Percentiles rank a stretch among this genome's conserved stretches.
Conservation (phyloP, 805 yeast genomes). For the Suhomyces kilbournensis region DNA sequence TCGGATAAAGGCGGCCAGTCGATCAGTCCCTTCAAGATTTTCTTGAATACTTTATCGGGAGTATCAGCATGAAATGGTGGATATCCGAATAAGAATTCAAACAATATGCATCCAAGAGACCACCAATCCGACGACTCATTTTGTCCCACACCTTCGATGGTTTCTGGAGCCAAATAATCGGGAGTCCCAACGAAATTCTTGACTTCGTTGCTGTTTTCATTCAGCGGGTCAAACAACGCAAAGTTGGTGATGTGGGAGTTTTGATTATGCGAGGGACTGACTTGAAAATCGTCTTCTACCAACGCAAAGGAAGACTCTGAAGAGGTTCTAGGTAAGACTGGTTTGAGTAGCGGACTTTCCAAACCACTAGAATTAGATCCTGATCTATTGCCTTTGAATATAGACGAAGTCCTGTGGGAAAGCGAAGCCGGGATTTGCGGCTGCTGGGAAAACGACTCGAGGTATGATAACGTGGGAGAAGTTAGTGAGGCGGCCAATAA, state of each 20-base stretch:
- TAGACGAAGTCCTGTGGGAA: conserved; percentile 8
- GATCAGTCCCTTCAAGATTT: conserved; percentile 68
- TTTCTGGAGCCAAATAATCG: conserved; percentile 95
- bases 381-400: conserved; percentile 12
- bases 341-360: conserved; percentile 50
- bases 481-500: conserved; percentile 1
- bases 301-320: conserved; percentile 59
- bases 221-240: conserved; percentile 75
- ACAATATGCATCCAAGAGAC: conserved; percentile 94
- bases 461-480: conserved; percentile 14
- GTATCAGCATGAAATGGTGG: conserved; percentile 90
- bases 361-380: conserved; percentile 40
- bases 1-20: conserved; percentile 77
- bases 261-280: conserved; percentile 23
- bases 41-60: conserved; percentile 78
- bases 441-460: conserved; percentile 10
- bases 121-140: conserved; percentile 95
- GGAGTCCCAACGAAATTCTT: conserved; percentile 93
- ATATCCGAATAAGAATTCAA: conserved; percentile 87
- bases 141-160: conserved; percentile 80
- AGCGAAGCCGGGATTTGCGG: conserved; percentile 6
- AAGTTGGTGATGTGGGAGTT: conserved; percentile 29
- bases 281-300: conserved; percentile 48
- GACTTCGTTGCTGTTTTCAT: conserved; percentile 41
- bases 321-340: conserved; percentile 45